phyloP scores from a whole-genome alignment of 1,139 yeast species.

The Kluyveromyces sp. region DNA sequence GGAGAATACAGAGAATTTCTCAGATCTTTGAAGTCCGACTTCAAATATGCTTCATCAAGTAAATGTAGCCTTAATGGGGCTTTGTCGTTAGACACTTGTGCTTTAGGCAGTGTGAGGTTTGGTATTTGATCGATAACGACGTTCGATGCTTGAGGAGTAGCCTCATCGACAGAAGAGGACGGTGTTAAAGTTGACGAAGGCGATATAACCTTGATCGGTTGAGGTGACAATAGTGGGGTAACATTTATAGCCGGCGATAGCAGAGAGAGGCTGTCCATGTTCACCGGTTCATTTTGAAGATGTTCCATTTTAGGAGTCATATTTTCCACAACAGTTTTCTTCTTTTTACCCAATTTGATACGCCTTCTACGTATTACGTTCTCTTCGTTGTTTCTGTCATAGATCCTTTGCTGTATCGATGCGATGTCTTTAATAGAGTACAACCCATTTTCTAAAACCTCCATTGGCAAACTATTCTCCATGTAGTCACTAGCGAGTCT shows the following conservation, averaged over 20 bases:
- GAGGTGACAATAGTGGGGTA: slow-evolving; percentile 5
- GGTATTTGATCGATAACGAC: slow-evolving; percentile 3
- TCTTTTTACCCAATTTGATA: slow-evolving; percentile 18
- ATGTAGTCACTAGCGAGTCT: slow-evolving; percentile 8
- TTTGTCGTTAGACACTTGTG: slow-evolving; percentile 2
- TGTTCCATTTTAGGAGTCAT: background rate
- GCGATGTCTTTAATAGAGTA: slow-evolving; percentile 25
- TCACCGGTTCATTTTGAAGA: background rate
- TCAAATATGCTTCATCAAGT: slow-evolving; percentile 16
- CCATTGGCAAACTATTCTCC: slow-evolving; percentile 23
- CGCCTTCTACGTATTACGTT: slow-evolving; percentile 27
- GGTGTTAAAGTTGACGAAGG: slow-evolving; percentile 1
- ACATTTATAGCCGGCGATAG: background rate
- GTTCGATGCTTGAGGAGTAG: background rate
- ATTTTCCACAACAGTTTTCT: background rate
- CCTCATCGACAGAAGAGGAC: background rate
- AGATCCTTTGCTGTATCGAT: slow-evolving; percentile 27
- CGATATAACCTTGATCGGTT: slow-evolving; percentile 2
- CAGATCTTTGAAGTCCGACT: slow-evolving; percentile 18
- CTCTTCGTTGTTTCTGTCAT: slow-evolving; percentile 25
- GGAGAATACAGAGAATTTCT: slow-evolving; percentile 21
- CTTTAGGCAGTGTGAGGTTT: slow-evolving; percentile 1
- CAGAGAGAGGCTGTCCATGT: background rate
- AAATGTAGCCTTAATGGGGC: slow-evolving; percentile 2
- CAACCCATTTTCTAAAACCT: slow-evolving; percentile 20